Base-by-base conservation (phyloP, 2,329 filamentous ascomycete species). In the Triangularia setosa region DNA sequence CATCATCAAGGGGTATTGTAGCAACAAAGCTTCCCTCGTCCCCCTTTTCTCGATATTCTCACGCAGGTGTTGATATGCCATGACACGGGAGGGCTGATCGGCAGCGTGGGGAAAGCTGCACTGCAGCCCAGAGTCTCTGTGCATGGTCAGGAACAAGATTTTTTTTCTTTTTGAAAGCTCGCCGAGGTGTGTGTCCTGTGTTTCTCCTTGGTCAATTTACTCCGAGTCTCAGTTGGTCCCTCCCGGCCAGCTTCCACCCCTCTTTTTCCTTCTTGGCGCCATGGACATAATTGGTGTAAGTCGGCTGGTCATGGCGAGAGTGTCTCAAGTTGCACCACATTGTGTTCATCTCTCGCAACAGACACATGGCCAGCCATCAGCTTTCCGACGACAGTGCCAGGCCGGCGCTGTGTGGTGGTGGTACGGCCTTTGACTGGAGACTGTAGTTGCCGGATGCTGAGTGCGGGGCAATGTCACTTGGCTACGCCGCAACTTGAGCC, bases 71-170 rank as follows among this genome's bases (percentile, higher is more conserved):
- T n/a, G 16, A 40, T 35, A 35, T 58, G 27, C n/a, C 56, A 58
- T 30, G 56, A 58, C 28, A 35, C 27, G 56, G 27, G 23, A 58
- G 35, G 56, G 27, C 35, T 58, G 28, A 58, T 58, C 56, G 28
- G n/a, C 56, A 58, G 56, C n/a, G 56, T 18, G 28, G 27, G 56
- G 56, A 35, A 35, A 21, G 27, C 54, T 57, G 25, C 54, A 57
- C 30, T 23, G 16, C 21, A 23, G 6, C 24, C n/a, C 55, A 6
- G 16, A 30, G 18, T 30, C n/a, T 21, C 18, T 35, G 25, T 56
- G 54, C 54, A 56, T n/a, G 33, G 25, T 60, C 58, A 53, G 40
- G 59, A 54, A 54, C 59, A 27, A 23, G 25, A 33, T 21, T 28
- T 24, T 58, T 44, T 28, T 44, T 44, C 18, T 57, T 21, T 21